Percentiles rank a stretch among this genome's conserved stretches.
Conservation (phyloP, 495 filamentous ascomycete genomes). For the Daldinia grandis region DNA sequence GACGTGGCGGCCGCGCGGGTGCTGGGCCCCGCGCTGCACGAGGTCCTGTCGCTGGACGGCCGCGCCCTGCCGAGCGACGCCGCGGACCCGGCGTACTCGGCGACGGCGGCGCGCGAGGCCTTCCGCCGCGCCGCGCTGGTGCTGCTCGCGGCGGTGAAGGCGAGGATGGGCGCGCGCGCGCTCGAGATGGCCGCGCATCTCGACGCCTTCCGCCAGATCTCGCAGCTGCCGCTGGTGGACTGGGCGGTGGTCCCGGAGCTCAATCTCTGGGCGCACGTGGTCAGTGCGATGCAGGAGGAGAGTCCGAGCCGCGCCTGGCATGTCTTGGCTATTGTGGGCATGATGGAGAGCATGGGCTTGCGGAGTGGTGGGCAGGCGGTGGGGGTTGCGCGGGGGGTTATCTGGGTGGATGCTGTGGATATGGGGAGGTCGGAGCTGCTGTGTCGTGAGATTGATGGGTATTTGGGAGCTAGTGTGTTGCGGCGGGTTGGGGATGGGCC, state of each 20-base stretch:
- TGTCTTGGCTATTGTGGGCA: slow-evolving; percentile 36
- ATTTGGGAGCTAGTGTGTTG: slow-evolving; percentile 18
- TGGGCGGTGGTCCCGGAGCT: slow-evolving; percentile 40
- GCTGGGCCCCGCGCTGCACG: slow-evolving; percentile 33
- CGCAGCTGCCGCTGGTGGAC: slow-evolving; percentile 35
- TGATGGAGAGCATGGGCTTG: slow-evolving; percentile 39
- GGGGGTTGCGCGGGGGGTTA: slow-evolving; percentile 36
- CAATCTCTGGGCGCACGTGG: slow-evolving; percentile 43
- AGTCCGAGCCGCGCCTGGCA: slow-evolving; percentile 39
- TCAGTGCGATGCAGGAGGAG: slow-evolving; percentile 37
- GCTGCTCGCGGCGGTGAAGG: slow-evolving; percentile 37
- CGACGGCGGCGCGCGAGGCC: slow-evolving; percentile 38
- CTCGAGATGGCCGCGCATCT: slow-evolving; percentile 36
- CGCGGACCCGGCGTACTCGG: slow-evolving; percentile 25
- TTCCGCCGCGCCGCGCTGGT: slow-evolving; percentile 38
- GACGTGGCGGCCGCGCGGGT: slow-evolving; percentile 36
- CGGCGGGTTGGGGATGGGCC: not conserved
- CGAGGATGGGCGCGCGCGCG: slow-evolving; percentile 23
- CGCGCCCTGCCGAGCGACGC: slow-evolving; percentile 30
- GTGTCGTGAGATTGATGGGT: slow-evolving; percentile 34
- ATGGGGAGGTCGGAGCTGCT: slow-evolving; percentile 30
- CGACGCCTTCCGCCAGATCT: slow-evolving; percentile 41
- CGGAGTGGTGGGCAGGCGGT: slow-evolving; percentile 30
- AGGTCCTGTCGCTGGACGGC: slow-evolving; percentile 36
- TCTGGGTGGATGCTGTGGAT: slow-evolving; percentile 42